Evolutionary conservation across 2,329 filamentous ascomycete genomes (phyloP).

Genomic region (Venturia aucupariae): DNA sequence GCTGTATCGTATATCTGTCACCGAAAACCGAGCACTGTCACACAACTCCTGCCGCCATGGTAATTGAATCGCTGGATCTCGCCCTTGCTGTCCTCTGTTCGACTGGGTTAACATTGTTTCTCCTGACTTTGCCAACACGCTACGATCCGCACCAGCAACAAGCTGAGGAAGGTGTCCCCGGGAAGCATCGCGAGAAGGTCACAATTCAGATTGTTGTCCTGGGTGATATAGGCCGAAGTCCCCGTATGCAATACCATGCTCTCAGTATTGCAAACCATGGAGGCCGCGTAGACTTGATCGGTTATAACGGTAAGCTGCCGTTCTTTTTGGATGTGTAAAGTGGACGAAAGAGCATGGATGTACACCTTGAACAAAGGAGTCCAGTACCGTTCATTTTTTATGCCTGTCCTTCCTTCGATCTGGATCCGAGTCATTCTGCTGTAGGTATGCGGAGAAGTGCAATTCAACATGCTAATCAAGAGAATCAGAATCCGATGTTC

Average conservation of each 20-base stretch:
- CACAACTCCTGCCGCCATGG: not conserved
- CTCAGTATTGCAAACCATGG: slow-evolving; percentile 80
- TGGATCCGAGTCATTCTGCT: too few species aligned
- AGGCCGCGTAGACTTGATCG: slow-evolving; percentile 72
- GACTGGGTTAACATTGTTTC: slow-evolving; percentile 39
- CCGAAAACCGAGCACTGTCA: not conserved
- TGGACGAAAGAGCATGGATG: not conserved
- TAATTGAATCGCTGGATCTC: slow-evolving; percentile 20
- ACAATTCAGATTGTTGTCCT: slow-evolving; percentile 79
- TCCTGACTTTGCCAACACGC: slow-evolving; percentile 44
- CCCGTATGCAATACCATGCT: slow-evolving; percentile 97
- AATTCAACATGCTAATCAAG: not conserved
- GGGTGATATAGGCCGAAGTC: slow-evolving; percentile 89
- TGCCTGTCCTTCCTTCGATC: too few species aligned
- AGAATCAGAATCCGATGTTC: slow-evolving; percentile 61
- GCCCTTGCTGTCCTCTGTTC: slow-evolving; percentile 34
- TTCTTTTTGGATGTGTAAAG: not conserved
- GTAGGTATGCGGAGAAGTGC: too few species aligned
- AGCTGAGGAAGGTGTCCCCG: not conserved
- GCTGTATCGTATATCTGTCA: slow-evolving; percentile 2
- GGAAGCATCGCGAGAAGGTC: slow-evolving; percentile 26
- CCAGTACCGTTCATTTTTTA: too few species aligned
- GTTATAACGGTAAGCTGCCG: slow-evolving; percentile 60
- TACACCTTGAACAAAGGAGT: too few species aligned
- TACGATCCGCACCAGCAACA: slow-evolving; percentile 30